phyloP scores from a whole-genome alignment of 805 yeast genomes.

The Debaryomyces maramus region DNA sequence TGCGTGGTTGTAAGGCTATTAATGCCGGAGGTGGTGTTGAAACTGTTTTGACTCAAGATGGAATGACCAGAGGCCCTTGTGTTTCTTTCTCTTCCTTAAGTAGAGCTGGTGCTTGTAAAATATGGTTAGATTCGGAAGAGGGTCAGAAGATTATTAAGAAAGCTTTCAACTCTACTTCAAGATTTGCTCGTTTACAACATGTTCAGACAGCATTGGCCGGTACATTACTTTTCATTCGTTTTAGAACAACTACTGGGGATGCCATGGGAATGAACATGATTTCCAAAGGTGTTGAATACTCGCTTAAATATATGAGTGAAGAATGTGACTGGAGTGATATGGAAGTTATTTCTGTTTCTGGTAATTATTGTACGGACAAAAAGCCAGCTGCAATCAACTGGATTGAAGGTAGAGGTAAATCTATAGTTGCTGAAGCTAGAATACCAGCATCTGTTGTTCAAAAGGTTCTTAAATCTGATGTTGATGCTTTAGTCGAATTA shows the following conservation, averaged over 20 bases:
- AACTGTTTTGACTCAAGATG: constrained; percentile 90
- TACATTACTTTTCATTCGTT: constrained; percentile 79
- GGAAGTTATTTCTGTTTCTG: constrained; percentile 90
- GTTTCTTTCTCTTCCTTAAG: constrained; percentile 79
- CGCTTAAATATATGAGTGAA: constrained; percentile 80
- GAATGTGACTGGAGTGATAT: constrained; percentile 93
- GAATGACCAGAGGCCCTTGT: constrained; percentile 99
- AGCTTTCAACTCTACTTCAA: constrained; percentile 93
- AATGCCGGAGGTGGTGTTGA: constrained; percentile 96
- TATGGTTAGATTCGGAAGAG: constrained; percentile 94
- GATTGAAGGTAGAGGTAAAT: constrained; percentile 99
- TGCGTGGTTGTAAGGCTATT: constrained; percentile 98
- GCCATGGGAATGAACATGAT: constrained; percentile 99
- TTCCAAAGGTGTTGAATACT: constrained; percentile 92
- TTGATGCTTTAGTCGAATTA: constrained; percentile 86
- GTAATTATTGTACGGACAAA: constrained; percentile 97
- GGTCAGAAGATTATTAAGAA: constrained; percentile 80
- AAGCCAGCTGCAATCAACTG: constrained; percentile 98
- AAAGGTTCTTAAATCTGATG: constrained; percentile 86
- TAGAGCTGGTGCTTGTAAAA: constrained; percentile 92
- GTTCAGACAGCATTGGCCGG: constrained; percentile 95
- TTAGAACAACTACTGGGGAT: constrained; percentile 98
- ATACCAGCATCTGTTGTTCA: constrained; percentile 80
- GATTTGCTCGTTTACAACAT: constrained; percentile 93
- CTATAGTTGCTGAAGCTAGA: constrained; percentile 94